phyloP scores from a whole-genome alignment of 257 asterid genomes.

The Jaltomata sinuosa region DNA sequence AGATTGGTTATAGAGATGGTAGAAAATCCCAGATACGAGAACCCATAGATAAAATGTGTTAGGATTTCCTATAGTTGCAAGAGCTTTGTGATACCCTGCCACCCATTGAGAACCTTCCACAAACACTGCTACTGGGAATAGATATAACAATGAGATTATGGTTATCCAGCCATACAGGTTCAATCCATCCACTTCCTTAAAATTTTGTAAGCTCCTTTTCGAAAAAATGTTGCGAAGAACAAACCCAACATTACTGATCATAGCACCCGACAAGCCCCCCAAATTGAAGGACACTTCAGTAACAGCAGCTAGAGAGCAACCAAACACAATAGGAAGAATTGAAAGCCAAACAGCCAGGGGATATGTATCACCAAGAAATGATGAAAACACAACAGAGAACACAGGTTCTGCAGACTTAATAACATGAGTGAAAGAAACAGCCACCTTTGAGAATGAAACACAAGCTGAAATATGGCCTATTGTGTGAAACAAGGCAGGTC shows the following conservation, averaged over 20 bases:
- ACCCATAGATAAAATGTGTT: slow-evolving; percentile 75
- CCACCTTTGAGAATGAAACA: slow-evolving; percentile 93
- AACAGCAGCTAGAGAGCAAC: slow-evolving; percentile 93
- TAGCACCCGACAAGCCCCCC: slow-evolving; percentile 77
- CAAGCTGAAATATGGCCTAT: slow-evolving; percentile 96
- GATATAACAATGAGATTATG: slow-evolving; percentile 64
- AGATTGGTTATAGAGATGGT: slow-evolving; percentile 86
- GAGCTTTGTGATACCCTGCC: slow-evolving; percentile 71
- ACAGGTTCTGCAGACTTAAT: slow-evolving; percentile 97
- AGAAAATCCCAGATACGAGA: slow-evolving; percentile 68
- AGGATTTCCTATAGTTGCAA: slow-evolving; percentile 48
- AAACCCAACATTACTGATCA: slow-evolving; percentile 88
- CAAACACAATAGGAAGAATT: slow-evolving; percentile 82
- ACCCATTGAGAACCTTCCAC: slow-evolving; percentile 98
- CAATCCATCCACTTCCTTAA: slow-evolving; percentile 86
- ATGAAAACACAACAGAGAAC: slow-evolving; percentile 71
- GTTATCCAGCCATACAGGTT: slow-evolving; percentile 82
- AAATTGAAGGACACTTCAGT: slow-evolving; percentile 91
- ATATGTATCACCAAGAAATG: slow-evolving; percentile 74
- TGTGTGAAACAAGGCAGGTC: slow-evolving; percentile 90
- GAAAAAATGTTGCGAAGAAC: slow-evolving; percentile 86
- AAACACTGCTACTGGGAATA: slow-evolving; percentile 74
- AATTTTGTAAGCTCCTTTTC: slow-evolving; percentile 76
- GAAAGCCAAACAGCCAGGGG: slow-evolving; percentile 86
- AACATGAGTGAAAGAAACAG: slow-evolving; percentile 95